Evolutionary conservation across 2,329 filamentous ascomycete species (phyloP).

Genomic region (Zymoseptoria ardabiliae): DNA sequence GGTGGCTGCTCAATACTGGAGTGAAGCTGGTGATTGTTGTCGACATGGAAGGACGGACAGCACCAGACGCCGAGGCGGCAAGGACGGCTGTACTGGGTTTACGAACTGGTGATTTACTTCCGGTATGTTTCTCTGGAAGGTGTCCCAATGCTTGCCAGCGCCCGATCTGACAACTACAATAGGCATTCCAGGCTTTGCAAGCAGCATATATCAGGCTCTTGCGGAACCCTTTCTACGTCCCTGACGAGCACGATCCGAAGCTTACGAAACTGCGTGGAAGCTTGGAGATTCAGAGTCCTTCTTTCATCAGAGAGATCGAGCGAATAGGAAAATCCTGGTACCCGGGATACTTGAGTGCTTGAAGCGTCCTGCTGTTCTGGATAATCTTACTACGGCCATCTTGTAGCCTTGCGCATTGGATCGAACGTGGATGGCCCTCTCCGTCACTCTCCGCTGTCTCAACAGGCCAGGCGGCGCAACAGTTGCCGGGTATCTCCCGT

Average conservation of each 20-base stretch:
- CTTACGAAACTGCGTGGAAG: slow-evolving; percentile 39
- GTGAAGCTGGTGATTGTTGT: slow-evolving; percentile 85
- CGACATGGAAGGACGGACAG: slow-evolving; percentile 71
- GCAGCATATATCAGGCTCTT: slow-evolving; percentile 81
- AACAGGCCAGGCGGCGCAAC: background rate
- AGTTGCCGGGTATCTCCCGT: background rate
- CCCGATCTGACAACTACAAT: background rate
- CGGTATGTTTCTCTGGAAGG: slow-evolving; percentile 46
- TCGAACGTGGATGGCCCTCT: background rate
- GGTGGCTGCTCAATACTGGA: slow-evolving; percentile 93
- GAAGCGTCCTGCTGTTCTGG: background rate
- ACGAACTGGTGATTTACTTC: slow-evolving; percentile 78
- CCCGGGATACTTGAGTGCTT: slow-evolving; percentile 46
- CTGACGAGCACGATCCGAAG: slow-evolving; percentile 69
- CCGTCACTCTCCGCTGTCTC: background rate
- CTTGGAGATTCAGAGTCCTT: slow-evolving; percentile 69
- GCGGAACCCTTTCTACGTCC: slow-evolving; percentile 91
- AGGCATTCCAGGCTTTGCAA: slow-evolving; percentile 86
- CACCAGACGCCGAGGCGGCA: slow-evolving; percentile 28
- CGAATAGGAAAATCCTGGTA: slow-evolving; percentile 80
- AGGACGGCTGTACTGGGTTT: slow-evolving; percentile 54
- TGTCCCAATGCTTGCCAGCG: background rate
- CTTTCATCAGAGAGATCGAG: slow-evolving; percentile 74
- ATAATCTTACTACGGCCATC: background rate
- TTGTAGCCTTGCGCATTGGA: background rate